phyloP scores from a whole-genome alignment of 2,329 filamentous ascomycete species.

The Epichloe gansuensis region DNA sequence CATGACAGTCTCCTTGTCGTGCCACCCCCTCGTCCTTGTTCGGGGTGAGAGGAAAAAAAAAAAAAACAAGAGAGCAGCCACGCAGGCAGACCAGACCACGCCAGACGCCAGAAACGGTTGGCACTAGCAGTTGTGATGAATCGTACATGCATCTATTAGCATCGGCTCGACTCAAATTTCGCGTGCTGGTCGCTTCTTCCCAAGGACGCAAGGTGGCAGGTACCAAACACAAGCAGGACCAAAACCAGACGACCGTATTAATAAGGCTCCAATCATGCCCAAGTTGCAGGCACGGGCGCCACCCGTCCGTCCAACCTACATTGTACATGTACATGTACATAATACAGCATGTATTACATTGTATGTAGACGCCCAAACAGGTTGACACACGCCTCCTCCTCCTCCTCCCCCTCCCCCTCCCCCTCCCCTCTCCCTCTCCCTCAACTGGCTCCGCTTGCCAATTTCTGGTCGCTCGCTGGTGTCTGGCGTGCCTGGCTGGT shows the following conservation, averaged over 20 bases:
- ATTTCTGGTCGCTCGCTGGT: not conserved
- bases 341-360: too few relatives aligned
- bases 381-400: not conserved
- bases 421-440: too few relatives aligned
- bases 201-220: too few relatives aligned
- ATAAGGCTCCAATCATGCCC: too few relatives aligned
- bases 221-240: too few relatives aligned
- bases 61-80: not conserved
- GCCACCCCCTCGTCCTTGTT: not conserved
- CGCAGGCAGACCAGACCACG: not conserved
- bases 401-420: too few relatives aligned
- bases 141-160: not conserved
- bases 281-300: not conserved
- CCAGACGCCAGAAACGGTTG: not conserved
- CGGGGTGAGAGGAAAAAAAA: not conserved
- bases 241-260: too few relatives aligned
- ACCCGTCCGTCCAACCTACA: not conserved
- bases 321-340: not conserved
- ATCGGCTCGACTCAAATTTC: too few relatives aligned
- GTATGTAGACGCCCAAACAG: too few relatives aligned
- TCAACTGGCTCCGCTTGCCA: not conserved
- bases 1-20: not conserved
- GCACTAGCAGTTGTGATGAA: not conserved
- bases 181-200: too few relatives aligned
- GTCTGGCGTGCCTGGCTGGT: not conserved